Base-by-base conservation (phyloP, 371 early-diverging fungal species). In the Mucor indicus region DNA sequence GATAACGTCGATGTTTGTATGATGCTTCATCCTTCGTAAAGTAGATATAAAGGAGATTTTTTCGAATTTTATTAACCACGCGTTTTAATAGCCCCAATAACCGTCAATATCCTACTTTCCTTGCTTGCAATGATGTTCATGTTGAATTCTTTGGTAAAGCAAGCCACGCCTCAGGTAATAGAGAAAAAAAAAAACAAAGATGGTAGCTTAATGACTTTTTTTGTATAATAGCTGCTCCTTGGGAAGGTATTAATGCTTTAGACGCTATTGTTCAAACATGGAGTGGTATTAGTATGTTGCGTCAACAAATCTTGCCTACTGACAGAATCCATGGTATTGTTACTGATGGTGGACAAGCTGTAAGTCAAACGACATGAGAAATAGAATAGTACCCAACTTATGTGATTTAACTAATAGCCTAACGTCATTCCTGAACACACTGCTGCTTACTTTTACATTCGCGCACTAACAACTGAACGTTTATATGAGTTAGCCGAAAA, bases 1-100 rank as follows among this genome's bases (percentile, higher is more conserved):
- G 74, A 73, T 31, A 54, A 53, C 8, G 73, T 80, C 1, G 90
- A 89, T 54, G 70, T 84, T 7, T 80, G 84, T 49, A 59, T 92
- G 69, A 92, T 92, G 91, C 68, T 86, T 20, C 92, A 92, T 57
- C 90, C 90, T 22, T 67, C 83, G 47, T 77, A 75, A 53, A 50
- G 29, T 13, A 11, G 35, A 39, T 27, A 39, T 40, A 19, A 49
- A 33, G 16, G 13, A 9, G 12, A 40, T 43, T 1, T 19, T 2
- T 30, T 42, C 9, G 9, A 42, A 29, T 29, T 10, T 2, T 17
- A 12, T 8, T 11, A 30, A 33, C 1, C 29, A 25, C 2, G 17
- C 29, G 11, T 11, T 27, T 27, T 27, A 25, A 1, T 50, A 61
- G 64, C 44, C 44, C 67, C 17, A 30, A 48, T 25, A 57, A 74